These are phyloP conservation scores for Parmelia sp. DNA, from an alignment of 495 filamentous ascomycete species.

Conservation along the genomic window DNA sequence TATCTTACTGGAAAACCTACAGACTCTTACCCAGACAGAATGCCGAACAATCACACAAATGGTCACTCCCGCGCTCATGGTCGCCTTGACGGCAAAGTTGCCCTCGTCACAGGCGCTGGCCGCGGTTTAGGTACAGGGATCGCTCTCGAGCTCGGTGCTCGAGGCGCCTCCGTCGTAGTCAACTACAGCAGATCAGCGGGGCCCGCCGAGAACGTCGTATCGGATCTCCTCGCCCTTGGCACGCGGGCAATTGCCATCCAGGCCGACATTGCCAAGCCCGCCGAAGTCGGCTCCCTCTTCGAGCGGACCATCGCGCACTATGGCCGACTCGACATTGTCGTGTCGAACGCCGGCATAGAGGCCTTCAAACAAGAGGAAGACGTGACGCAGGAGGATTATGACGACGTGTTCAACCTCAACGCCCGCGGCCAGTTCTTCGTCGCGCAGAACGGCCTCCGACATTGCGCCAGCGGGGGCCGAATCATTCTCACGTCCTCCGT, in stretches of 20 bases:
- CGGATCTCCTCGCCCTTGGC: constrained; percentile 53
- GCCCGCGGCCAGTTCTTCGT: constrained; percentile 78
- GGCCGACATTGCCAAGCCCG: constrained; percentile 64
- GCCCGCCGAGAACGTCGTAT: constrained; percentile 57
- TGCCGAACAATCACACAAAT: too few species aligned
- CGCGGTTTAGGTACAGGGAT: constrained; percentile 71
- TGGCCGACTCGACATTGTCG: constrained; percentile 69
- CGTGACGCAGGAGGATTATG: constrained; percentile 67
- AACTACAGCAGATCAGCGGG: constrained; percentile 65
- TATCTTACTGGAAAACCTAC: too few species aligned
- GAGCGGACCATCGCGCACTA: constrained; percentile 57
- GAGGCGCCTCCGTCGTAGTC: constrained; percentile 65
- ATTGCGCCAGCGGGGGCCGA: constrained; percentile 60
- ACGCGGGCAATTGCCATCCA: constrained; percentile 61
- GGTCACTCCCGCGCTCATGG: constrained; percentile 24
- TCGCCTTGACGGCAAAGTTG: constrained; percentile 58
- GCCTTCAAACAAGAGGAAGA: constrained; percentile 50
- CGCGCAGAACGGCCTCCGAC: constrained; percentile 65
- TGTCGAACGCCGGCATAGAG: constrained; percentile 59
- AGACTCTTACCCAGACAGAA: too few species aligned
- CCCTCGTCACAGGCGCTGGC: constrained; percentile 64
- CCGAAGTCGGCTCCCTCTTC: constrained; percentile 60
- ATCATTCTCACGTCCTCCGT: constrained; percentile 58
- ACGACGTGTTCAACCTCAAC: constrained; percentile 71
- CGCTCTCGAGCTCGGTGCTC: constrained; percentile 67